phyloP scores from a whole-genome alignment of 1,284 basidiomycete species.

The Apiotrichum montevideense region DNA sequence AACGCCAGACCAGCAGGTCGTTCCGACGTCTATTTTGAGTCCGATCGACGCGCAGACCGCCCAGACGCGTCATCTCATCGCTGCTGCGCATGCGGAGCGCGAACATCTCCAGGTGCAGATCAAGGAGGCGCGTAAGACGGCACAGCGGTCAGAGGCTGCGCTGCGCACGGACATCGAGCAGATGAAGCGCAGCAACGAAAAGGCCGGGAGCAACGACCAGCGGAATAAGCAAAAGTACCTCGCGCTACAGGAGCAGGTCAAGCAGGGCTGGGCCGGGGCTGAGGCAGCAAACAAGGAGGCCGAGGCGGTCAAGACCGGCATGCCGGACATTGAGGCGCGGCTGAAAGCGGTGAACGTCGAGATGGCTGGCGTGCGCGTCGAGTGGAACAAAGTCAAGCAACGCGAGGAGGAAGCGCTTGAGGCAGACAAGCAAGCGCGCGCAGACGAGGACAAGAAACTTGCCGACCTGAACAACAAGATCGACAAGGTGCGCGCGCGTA shows the following conservation, averaged over 20 bases:
- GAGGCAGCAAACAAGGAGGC: constrained; percentile 39
- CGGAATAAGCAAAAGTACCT: constrained; percentile 45
- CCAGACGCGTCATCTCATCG: constrained; percentile 39
- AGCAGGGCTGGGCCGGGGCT: constrained; percentile 44
- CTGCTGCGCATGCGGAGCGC: constrained; percentile 39
- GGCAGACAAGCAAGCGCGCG: constrained; percentile 30
- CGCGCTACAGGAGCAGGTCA: constrained; percentile 47
- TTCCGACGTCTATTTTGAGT: constrained; percentile 33
- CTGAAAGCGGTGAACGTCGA: constrained; percentile 25
- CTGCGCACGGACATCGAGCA: constrained; percentile 43
- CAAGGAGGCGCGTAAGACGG: constrained; percentile 44
- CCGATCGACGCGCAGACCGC: constrained; percentile 39
- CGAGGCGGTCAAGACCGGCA: constrained; percentile 26
- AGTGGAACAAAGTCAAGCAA: constrained; percentile 31
- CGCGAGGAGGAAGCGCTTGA: constrained; percentile 38
- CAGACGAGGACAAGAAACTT: constrained; percentile 42
- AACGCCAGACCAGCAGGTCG: constrained; percentile 13
- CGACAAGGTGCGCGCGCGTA: constrained; percentile 62
- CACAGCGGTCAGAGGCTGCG: constrained; percentile 44
- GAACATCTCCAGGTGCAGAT: constrained; percentile 42
- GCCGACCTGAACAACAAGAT: constrained; percentile 56
- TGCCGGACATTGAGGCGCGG: constrained; percentile 30
- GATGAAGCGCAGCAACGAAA: constrained; percentile 45
- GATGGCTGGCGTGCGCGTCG: constrained; percentile 26
- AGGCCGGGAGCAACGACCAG: constrained; percentile 42